Conservation (phyloP, 202 grass and related monocot species). For the Setaria italica region DNA sequence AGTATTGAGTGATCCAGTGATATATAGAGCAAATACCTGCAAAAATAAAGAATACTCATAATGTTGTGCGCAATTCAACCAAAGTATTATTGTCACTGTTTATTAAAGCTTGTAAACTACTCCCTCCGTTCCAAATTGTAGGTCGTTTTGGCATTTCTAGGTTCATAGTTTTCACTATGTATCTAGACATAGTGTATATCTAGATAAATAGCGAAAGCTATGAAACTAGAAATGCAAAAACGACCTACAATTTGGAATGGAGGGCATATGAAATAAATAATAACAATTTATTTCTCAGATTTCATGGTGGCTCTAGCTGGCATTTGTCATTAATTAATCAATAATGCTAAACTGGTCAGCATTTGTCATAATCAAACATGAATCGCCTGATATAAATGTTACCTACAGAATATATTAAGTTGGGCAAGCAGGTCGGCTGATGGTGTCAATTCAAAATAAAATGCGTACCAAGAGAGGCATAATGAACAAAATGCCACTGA, state of each 20-base stretch:
- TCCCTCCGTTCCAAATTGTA: too few species aligned
- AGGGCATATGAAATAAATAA: not conserved
- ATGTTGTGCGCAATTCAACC: not conserved
- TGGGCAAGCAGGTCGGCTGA: not conserved
- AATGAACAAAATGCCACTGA: slow-evolving; percentile 47
- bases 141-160: too few species aligned
- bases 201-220: too few species aligned
- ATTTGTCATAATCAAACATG: not conserved
- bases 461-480: slow-evolving; percentile 39
- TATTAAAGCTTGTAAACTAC: not conserved
- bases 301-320: not conserved
- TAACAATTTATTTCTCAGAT: not conserved
- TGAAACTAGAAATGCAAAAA: too few species aligned
- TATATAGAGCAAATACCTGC: slow-evolving; percentile 34
- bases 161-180: too few species aligned
- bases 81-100: not conserved
- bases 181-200: too few species aligned
- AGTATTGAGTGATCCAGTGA: slow-evolving; percentile 17
- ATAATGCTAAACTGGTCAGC: not conserved
- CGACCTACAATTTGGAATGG: too few species aligned
- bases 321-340: not conserved
- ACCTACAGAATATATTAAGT: not conserved
- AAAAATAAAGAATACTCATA: not conserved
- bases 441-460: not conserved
- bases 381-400: not conserved